Base-by-base conservation (phyloP, 768 basidiomycete genomes). In the Galerina sulciceps region DNA sequence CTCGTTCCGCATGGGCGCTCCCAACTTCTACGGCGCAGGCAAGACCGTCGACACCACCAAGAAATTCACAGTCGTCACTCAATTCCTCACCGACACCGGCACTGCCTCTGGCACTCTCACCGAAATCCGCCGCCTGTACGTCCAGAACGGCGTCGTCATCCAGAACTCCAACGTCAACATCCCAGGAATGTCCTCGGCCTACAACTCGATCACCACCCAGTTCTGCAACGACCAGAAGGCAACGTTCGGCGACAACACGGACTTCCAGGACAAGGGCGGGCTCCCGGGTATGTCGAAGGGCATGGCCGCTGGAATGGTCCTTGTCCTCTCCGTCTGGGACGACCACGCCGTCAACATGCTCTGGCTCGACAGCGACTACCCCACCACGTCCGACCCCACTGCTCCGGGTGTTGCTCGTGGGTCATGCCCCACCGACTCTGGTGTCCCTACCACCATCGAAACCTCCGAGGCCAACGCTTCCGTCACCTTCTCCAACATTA, bases 41-140 rank as follows among this genome's bases (percentile, higher is more conserved):
- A 60, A 66, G 69, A 82, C 73, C 22, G 57, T 65, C 59, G 56
- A 65, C 46, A 65, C 65, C 57, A 61, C 36, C 56, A 60, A 60
- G 49, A 73, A 73, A 62, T 75, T 86, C 76, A 85, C 84, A 41
- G 79, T 85, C 64, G 84, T 85, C 68, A 85, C 84, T 49, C 85
- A 86, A 67, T 85, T 85, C 79, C 64, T 83, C 66, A 81, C 82
- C 58, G 64, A 65, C 64, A 72, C 77, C 72, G 75, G 77, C 65
- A 76, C 80, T 51, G 61, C 79, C 57, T 69, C 70, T 36, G 83
- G 84, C 50, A 73, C 71, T 20, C 81, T 86, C 67, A 73, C 67
- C 47, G 83, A 83, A 69, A 86, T 85, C 70, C 80, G 81, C 59
- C 82, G 82, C 56, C 51, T 85, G 57, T 84, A 84, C 73, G 82